Percentiles rank a stretch among this genome's conserved stretches.
phyloP scores from a whole-genome alignment of 768 basidiomycete genomes.

The Hemileccinum rubropunctum region DNA sequence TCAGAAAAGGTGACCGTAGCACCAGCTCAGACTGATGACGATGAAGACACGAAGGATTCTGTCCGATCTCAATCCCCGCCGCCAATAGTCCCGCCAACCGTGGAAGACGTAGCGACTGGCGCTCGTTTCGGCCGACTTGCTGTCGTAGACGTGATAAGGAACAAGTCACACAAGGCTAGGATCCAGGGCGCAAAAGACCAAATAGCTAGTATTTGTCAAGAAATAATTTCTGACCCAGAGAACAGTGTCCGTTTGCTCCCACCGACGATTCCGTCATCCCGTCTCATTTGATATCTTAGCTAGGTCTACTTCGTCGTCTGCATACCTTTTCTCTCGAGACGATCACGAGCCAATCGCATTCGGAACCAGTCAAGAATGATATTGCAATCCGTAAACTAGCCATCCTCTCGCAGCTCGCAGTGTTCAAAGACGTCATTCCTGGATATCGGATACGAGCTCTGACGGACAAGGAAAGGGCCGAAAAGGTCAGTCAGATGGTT shows the following conservation, averaged over 20 bases:
- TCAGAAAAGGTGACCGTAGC: constrained; percentile 38
- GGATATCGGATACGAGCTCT: constrained; percentile 92
- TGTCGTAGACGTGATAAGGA: constrained; percentile 67
- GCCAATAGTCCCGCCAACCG: constrained; percentile 32
- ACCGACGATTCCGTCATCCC: constrained; percentile 2
- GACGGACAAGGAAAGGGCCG: constrained; percentile 86
- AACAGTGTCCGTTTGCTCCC: constrained; percentile 65
- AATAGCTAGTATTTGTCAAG: constrained; percentile 90
- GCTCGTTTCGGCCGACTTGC: constrained; percentile 86
- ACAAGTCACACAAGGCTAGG: constrained; percentile 60
- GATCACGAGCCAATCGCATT: constrained; percentile 66
- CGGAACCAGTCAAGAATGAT: constrained; percentile 76
- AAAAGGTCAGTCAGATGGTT: constrained; percentile 94
- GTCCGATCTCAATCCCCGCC: constrained; percentile 30
- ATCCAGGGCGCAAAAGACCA: constrained; percentile 88
- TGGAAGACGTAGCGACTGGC: constrained; percentile 78
- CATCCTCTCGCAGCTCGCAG: constrained; percentile 84
- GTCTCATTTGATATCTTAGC: constrained; percentile 42
- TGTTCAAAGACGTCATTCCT: constrained; percentile 95
- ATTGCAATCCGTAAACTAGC: constrained; percentile 82
- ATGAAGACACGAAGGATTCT: constrained; percentile 36
- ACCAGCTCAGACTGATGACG: constrained; percentile 19
- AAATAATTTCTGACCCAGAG: constrained; percentile 92
- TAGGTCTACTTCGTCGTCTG: constrained; percentile 84
- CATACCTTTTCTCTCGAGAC: constrained; percentile 83